A percentile compares a stretch with the other conserved stretches of the same genome.
These are phyloP conservation scores for Lophiotrema nucula DNA, from an alignment of 495 filamentous ascomycete genomes.

Conservation along the genomic window DNA sequence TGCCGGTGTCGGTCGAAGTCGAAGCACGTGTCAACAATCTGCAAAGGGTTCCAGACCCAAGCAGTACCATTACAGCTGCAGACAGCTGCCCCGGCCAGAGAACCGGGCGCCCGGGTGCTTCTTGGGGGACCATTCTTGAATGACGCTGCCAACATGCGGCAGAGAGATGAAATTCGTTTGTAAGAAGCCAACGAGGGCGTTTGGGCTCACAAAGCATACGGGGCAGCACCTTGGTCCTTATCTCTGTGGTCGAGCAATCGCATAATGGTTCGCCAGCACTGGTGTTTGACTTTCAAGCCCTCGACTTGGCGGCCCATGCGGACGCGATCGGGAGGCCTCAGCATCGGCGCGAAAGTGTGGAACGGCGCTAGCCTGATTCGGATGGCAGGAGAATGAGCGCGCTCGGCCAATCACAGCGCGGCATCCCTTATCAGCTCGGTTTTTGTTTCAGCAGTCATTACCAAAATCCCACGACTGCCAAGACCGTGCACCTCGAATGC, in stretches of 20 bases:
- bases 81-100: too few species aligned
- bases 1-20: too few species aligned
- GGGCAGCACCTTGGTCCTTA: neutral
- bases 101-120: too few species aligned
- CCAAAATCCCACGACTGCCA: neutral
- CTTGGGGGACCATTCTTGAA: too few species aligned
- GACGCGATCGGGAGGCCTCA: neutral
- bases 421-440: neutral
- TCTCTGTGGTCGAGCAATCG: conserved; percentile 12
- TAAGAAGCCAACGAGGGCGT: neutral
- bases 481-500: neutral
- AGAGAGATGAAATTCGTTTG: too few species aligned
- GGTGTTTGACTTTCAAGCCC: neutral
- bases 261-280: conserved; percentile 12
- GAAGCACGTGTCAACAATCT: too few species aligned
- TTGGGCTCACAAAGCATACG: neutral
- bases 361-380: too few species aligned
- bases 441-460: neutral
- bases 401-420: too few species aligned
- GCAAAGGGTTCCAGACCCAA: too few species aligned
- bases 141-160: too few species aligned
- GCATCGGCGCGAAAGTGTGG: neutral
- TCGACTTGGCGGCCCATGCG: neutral
- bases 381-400: too few species aligned
- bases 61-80: too few species aligned